phyloP scores from a whole-genome alignment of 2,329 filamentous ascomycete genomes.

The Chrysoporthe deuterocubensis region DNA sequence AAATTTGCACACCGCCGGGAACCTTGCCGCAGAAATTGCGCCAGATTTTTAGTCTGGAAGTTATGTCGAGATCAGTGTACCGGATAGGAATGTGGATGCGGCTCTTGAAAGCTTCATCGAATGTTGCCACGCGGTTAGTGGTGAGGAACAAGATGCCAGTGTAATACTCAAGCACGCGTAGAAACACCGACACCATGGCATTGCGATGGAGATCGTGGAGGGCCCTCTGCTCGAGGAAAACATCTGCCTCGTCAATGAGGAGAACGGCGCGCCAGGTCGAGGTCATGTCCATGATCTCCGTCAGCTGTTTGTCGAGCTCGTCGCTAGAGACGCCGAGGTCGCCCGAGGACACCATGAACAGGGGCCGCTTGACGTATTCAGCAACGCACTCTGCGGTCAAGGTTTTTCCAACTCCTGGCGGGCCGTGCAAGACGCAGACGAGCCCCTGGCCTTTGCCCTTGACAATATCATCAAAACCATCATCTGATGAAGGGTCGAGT shows the following conservation, averaged over 20 bases:
- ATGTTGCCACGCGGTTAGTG: conserved; percentile 46
- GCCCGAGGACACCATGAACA: conserved; percentile 40
- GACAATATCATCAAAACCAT: conserved; percentile 31
- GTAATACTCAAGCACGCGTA: conserved; percentile 42
- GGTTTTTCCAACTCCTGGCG: conserved; percentile 42
- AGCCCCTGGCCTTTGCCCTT: conserved; percentile 33
- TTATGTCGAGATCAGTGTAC: conserved; percentile 33
- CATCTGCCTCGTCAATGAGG: conserved; percentile 34
- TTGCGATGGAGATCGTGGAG: conserved; percentile 29
- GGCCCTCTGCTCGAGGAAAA: conserved; percentile 31
- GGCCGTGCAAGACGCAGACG: conserved; percentile 35
- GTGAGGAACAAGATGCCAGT: conserved; percentile 45
- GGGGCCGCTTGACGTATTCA: conserved; percentile 38
- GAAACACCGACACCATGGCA: conserved; percentile 28
- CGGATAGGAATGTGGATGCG: conserved; percentile 43
- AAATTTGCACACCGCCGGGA: conserved; percentile 33
- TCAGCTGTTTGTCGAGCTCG: conserved; percentile 23
- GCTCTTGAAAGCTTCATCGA: conserved; percentile 48
- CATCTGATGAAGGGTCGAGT: conserved; percentile 2
- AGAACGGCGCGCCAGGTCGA: conserved; percentile 33
- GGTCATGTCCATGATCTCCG: conserved; percentile 27
- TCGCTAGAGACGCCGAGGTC: conserved; percentile 30
- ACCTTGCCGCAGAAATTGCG: conserved; percentile 30
- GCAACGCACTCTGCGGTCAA: conserved; percentile 42
- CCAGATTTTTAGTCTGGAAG: conserved; percentile 29